Percentiles rank a stretch among this genome's conserved stretches.
Evolutionary conservation across 2,329 filamentous ascomycete species (phyloP).

Genomic region (Raffaelea ambrosiae): DNA sequence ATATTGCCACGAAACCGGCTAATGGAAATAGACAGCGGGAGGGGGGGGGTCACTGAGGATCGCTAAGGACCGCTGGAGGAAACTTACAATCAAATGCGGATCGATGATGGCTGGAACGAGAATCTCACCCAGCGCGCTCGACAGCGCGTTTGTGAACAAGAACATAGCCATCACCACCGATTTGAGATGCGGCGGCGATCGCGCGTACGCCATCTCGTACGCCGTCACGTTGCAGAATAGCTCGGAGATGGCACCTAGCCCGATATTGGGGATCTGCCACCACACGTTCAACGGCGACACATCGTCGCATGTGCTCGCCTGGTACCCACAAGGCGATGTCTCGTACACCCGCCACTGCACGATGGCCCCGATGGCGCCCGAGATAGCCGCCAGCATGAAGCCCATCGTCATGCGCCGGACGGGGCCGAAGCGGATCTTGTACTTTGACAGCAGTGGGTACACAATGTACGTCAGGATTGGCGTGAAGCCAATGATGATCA

Average conservation of each 20-base stretch:
- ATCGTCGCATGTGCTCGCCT: slow-evolving; percentile 29
- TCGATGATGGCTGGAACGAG: slow-evolving; percentile 32
- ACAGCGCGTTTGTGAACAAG: slow-evolving; percentile 50
- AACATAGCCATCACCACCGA: slow-evolving; percentile 48
- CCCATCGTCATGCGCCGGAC: slow-evolving; percentile 50
- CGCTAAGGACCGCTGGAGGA: too few relatives aligned
- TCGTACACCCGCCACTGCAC: slow-evolving; percentile 53
- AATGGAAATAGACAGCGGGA: too few relatives aligned
- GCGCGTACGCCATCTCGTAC: slow-evolving; percentile 60
- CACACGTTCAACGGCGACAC: slow-evolving; percentile 40
- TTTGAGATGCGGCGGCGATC: slow-evolving; percentile 58
- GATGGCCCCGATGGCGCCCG: slow-evolving; percentile 42
- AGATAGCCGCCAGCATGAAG: slow-evolving; percentile 34
- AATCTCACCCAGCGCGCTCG: slow-evolving; percentile 38
- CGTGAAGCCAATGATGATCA: slow-evolving; percentile 50
- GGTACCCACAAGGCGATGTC: slow-evolving; percentile 41
- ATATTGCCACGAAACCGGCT: too few relatives aligned
- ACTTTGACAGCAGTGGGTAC: slow-evolving; percentile 47
- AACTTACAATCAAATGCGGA: slow-evolving; percentile 26
- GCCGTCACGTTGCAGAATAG: slow-evolving; percentile 54
- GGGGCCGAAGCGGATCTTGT: slow-evolving; percentile 46
- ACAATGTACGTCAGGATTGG: slow-evolving; percentile 42
- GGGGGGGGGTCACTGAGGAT: too few relatives aligned
- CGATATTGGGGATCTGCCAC: slow-evolving; percentile 40
- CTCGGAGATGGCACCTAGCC: slow-evolving; percentile 44